Evolutionary conservation across 371 early-diverging fungal genomes (phyloP).

Genomic region (Mortierella polycephala): DNA sequence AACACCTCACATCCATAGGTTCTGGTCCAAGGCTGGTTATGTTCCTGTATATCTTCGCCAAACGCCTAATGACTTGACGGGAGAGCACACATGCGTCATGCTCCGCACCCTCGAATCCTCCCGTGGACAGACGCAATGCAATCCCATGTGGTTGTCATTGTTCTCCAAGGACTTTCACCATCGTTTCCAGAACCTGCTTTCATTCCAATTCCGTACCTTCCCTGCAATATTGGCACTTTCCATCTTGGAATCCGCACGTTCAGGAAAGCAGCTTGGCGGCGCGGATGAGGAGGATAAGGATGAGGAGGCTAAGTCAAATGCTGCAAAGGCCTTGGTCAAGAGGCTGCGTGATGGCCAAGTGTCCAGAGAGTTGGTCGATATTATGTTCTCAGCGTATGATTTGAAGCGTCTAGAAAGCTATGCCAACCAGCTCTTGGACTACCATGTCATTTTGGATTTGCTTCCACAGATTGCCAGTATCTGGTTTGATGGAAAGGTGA

Average conservation of each 20-base stretch:
- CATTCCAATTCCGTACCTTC: constrained; percentile 91
- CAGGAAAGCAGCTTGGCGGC: constrained; percentile 53
- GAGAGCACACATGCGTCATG: constrained; percentile 98
- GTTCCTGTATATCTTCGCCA: constrained; percentile 97
- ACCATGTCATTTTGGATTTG: constrained; percentile 96
- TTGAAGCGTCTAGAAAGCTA: constrained; percentile 96
- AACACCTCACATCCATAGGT: constrained; percentile 53
- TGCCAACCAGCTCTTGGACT: constrained; percentile 93
- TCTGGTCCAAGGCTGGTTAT: constrained; percentile 96
- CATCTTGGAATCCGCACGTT: constrained; percentile 80
- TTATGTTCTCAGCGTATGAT: constrained; percentile 86
- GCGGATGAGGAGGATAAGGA: constrained; percentile 36
- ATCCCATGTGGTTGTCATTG: constrained; percentile 76
- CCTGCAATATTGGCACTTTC: constrained; percentile 82
- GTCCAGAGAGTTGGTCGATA: constrained; percentile 64
- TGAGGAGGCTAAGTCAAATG: constrained; percentile 7
- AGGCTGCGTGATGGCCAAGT: constrained; percentile 46
- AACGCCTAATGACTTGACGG: constrained; percentile 96
- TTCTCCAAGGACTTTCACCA: constrained; percentile 89
- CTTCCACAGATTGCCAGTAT: constrained; percentile 83
- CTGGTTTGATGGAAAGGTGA: constrained; percentile 78
- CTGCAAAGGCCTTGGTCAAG: constrained; percentile 17
- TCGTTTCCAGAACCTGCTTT: constrained; percentile 87
- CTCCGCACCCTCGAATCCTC: constrained; percentile 77
- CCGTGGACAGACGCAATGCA: constrained; percentile 64